Evolutionary conservation across 2,329 filamentous ascomycete species (phyloP).

Genomic region (Pestalotiopsis sp.): DNA sequence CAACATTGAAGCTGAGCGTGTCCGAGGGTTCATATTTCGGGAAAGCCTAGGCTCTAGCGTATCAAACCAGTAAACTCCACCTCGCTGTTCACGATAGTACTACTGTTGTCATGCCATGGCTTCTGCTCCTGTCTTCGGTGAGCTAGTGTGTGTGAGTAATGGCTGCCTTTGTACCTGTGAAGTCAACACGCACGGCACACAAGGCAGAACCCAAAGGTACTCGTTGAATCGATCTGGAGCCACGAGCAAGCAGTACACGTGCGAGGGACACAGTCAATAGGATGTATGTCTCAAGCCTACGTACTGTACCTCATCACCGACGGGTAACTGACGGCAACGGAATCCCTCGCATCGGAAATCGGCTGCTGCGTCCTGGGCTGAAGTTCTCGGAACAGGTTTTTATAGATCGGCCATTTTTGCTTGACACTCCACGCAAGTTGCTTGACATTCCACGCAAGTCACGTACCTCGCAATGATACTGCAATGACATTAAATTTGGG

Average conservation of each 20-base stretch:
- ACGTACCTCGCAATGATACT: neutral
- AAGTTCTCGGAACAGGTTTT: neutral
- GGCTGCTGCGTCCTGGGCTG: neutral
- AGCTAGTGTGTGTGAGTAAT: neutral
- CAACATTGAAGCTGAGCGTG: no score
- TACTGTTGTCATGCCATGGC: neutral
- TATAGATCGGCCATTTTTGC: neutral
- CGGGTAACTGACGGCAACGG: neutral
- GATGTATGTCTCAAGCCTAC: neutral
- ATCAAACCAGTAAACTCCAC: neutral
- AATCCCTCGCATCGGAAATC: neutral
- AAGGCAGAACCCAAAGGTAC: neutral
- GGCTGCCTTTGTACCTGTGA: neutral
- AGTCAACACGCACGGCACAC: neutral
- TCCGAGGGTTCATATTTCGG: no score
- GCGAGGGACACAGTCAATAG: neutral
- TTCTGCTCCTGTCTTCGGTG: neutral
- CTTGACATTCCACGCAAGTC: neutral
- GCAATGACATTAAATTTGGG: neutral
- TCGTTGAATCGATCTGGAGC: no score
- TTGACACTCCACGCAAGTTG: neutral
- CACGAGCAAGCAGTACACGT: neutral
- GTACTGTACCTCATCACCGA: neutral
- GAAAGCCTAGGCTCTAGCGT: neutral
- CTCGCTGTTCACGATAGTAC: neutral